Evolutionary conservation across 768 basidiomycete species (phyloP).

Genomic region (Mycena vulgaris): DNA sequence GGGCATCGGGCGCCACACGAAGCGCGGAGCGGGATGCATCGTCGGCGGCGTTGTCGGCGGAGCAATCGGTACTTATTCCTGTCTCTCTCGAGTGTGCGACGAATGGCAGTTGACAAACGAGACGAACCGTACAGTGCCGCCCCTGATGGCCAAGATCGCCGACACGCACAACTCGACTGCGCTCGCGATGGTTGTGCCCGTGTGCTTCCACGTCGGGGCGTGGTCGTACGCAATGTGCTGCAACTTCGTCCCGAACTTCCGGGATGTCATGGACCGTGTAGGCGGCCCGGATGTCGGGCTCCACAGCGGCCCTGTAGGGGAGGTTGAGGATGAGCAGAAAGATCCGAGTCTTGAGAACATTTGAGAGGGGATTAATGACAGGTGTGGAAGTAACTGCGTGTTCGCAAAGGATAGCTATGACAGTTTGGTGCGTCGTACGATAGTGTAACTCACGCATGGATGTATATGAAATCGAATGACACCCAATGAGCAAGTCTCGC

Average conservation of each 20-base stretch:
- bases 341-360: background rate
- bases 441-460: too few relatives aligned
- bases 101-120: too few relatives aligned
- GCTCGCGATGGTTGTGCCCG: conserved; percentile 54
- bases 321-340: background rate
- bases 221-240: conserved; percentile 47
- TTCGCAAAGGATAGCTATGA: too few relatives aligned
- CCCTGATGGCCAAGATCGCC: conserved; percentile 49
- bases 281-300: conserved; percentile 32
- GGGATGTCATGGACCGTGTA: conserved; percentile 45
- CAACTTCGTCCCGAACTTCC: conserved; percentile 50
- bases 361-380: background rate
- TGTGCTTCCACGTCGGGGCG: conserved; percentile 48
- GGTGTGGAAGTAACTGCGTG: too few relatives aligned
- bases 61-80: conserved; percentile 43
- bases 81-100: too few relatives aligned
- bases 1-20: conserved; percentile 52
- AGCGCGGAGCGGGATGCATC: conserved; percentile 52
- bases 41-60: conserved; percentile 52
- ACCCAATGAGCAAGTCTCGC: too few relatives aligned
- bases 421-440: too few relatives aligned
- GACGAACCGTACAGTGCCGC: conserved; percentile 42
- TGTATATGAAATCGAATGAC: too few relatives aligned
- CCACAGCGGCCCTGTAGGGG: background rate
- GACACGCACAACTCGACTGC: conserved; percentile 51